Conservation (phyloP, 2,329 filamentous ascomycete species). For the Colletotrichum coccodes region DNA sequence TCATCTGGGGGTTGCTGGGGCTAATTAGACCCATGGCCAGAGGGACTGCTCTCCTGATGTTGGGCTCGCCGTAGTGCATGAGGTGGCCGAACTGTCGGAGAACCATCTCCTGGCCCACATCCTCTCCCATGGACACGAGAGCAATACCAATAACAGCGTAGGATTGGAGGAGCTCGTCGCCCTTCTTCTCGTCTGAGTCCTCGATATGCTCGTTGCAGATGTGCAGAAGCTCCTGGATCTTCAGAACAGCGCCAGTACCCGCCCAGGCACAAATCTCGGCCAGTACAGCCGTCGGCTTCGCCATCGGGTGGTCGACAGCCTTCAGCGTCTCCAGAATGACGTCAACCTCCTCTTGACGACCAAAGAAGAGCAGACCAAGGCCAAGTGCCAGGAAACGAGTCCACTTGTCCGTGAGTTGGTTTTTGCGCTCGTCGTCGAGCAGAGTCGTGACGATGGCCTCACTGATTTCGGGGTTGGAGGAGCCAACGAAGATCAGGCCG, state of each 20-base stretch:
- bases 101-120: slow-evolving; percentile 98
- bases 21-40: slow-evolving; percentile 96
- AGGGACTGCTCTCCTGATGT: slow-evolving; percentile 95
- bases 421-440: slow-evolving; percentile 91
- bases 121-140: slow-evolving; percentile 96
- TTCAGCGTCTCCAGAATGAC: slow-evolving; percentile 97
- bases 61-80: slow-evolving; percentile 98
- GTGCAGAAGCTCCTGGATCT: slow-evolving; percentile 96
- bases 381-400: slow-evolving; percentile 95
- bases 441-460: slow-evolving; percentile 93
- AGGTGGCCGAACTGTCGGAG: slow-evolving; percentile 96
- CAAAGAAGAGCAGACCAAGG: slow-evolving; percentile 93
- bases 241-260: slow-evolving; percentile 94
- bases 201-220: slow-evolving; percentile 99
- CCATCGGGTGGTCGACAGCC: slow-evolving; percentile 96
- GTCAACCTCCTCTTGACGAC: slow-evolving; percentile 97
- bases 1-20: slow-evolving; percentile 99
- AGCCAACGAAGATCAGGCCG: slow-evolving; percentile 92
- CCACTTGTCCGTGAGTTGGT: slow-evolving; percentile 97
- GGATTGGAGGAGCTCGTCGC: slow-evolving; percentile 92
- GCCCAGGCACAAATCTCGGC: slow-evolving; percentile 98
- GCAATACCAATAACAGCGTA: slow-evolving; percentile 96
- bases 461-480: slow-evolving; percentile 89
- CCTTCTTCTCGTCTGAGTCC: slow-evolving; percentile 93
- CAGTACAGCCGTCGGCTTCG: slow-evolving; percentile 92